These are phyloP conservation scores for Termitomyces sp. DNA, from an alignment of 768 basidiomycete genomes.

Conservation along the genomic window DNA sequence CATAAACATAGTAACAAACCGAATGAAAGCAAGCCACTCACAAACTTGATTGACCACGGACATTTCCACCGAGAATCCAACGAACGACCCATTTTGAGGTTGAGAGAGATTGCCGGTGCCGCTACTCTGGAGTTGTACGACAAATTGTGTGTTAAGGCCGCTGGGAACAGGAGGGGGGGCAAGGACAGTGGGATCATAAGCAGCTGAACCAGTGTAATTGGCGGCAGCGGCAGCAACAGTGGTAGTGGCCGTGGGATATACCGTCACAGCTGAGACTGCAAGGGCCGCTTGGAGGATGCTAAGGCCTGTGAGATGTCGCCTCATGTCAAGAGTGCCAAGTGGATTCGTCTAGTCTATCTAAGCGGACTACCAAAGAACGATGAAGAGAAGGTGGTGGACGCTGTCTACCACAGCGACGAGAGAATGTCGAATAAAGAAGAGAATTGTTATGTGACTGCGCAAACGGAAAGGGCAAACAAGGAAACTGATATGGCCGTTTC, in stretches of 20 bases:
- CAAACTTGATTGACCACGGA: slow-evolving; percentile 54
- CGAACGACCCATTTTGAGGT: slow-evolving; percentile 30
- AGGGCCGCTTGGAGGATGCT: slow-evolving; percentile 9
- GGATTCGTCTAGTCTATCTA: neutral
- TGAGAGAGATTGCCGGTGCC: slow-evolving; percentile 7
- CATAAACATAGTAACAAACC: neutral
- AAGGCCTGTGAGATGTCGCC: neutral
- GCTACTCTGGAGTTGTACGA: slow-evolving; percentile 30
- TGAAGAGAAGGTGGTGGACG: neutral
- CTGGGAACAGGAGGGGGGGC: slow-evolving; percentile 47
- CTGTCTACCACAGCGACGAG: neutral
- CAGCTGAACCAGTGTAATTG: slow-evolving; percentile 42
- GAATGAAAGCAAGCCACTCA: slow-evolving; percentile 23
- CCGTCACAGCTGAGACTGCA: slow-evolving; percentile 23
- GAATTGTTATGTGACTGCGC: neutral
- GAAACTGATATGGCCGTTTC: neutral
- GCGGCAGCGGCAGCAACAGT: slow-evolving; percentile 27
- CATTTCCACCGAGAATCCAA: slow-evolving; percentile 63
- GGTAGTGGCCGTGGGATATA: slow-evolving; percentile 25
- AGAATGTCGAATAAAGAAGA: neutral
- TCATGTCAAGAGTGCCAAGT: slow-evolving; percentile 11
- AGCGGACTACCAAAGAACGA: neutral
- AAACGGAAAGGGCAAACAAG: neutral
- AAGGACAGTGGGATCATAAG: slow-evolving; percentile 49
- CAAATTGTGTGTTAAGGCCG: slow-evolving; percentile 37